phyloP scores from a whole-genome alignment of 1,284 basidiomycete genomes.

The Ustanciosporium gigantosporum region DNA sequence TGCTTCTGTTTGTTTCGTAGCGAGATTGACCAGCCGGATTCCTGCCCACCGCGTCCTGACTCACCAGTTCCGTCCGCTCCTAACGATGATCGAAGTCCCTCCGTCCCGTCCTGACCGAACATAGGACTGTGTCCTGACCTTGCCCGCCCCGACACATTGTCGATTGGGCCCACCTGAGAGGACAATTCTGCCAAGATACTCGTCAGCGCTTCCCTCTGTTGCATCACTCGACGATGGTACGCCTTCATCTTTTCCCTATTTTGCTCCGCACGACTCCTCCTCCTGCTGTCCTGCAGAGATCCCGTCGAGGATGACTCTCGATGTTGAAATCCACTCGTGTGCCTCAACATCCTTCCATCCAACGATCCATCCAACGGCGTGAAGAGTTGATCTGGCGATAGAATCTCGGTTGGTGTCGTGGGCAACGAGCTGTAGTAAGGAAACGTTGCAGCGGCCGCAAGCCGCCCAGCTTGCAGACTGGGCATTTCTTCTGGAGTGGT shows the following conservation, averaged over 20 bases:
- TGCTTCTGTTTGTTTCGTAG: slow-evolving; percentile 36
- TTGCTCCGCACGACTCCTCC: slow-evolving; percentile 24
- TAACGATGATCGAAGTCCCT: background rate
- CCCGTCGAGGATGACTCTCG: background rate
- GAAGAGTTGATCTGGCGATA: background rate
- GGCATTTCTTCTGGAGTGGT: too few relatives aligned
- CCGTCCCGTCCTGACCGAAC: background rate
- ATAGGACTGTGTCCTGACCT: background rate
- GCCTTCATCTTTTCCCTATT: slow-evolving; percentile 42
- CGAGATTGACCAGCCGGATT: background rate
- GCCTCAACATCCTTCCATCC: too few relatives aligned
- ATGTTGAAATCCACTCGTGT: too few relatives aligned
- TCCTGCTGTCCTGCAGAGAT: slow-evolving; percentile 1
- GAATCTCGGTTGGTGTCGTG: slow-evolving; percentile 9
- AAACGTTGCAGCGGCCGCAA: too few relatives aligned
- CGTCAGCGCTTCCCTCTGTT: slow-evolving; percentile 26
- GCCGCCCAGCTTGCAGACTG: slow-evolving; percentile 4
- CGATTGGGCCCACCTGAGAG: slow-evolving; percentile 12
- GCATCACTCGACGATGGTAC: slow-evolving; percentile 32
- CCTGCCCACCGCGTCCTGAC: background rate
- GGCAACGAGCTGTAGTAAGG: slow-evolving; percentile 26
- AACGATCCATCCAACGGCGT: background rate
- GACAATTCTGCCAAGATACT: slow-evolving; percentile 17
- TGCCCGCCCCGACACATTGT: background rate
- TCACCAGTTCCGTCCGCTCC: background rate